Evolutionary conservation across 768 basidiomycete species (phyloP).

Genomic region (Cyclocybe aegerita): DNA sequence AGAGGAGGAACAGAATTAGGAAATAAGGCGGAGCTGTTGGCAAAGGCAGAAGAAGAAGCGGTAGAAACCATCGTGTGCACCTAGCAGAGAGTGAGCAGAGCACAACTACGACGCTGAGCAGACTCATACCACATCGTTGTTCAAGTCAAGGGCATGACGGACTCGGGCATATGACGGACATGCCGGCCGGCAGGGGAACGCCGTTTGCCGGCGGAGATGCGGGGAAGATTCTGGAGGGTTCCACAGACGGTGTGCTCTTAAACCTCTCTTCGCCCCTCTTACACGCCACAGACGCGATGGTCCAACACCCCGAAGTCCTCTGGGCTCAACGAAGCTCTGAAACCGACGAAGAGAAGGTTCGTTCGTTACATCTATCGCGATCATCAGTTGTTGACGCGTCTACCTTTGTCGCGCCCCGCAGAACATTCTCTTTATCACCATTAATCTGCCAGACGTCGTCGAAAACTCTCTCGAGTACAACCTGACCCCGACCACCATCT

Average conservation of each 20-base stretch:
- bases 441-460: constrained; percentile 78
- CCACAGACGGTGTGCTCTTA: constrained; percentile 28
- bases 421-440: constrained; percentile 86
- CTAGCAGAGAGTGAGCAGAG: constrained; percentile 31
- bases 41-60: constrained; percentile 71
- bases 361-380: constrained; percentile 11
- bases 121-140: constrained; percentile 56
- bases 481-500: constrained; percentile 54
- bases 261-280: constrained; percentile 11
- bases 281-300: constrained; percentile 31
- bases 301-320: constrained; percentile 80
- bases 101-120: neutral
- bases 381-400: constrained; percentile 18
- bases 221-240: constrained; percentile 43
- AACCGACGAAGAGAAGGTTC: constrained; percentile 64
- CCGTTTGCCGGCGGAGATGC: constrained; percentile 8
- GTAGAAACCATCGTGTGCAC: constrained; percentile 88
- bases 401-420: constrained; percentile 27
- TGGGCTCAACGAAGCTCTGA: constrained; percentile 93
- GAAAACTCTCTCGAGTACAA: constrained; percentile 56
- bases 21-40: constrained; percentile 83
- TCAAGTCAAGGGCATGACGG: neutral
- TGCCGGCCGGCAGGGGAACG: neutral
- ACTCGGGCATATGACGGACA: neutral
- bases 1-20: constrained; percentile 72